Percentiles rank a stretch among this genome's conserved stretches.
Conservation (phyloP, 768 basidiomycete genomes). For the Hericium rajendrae region DNA sequence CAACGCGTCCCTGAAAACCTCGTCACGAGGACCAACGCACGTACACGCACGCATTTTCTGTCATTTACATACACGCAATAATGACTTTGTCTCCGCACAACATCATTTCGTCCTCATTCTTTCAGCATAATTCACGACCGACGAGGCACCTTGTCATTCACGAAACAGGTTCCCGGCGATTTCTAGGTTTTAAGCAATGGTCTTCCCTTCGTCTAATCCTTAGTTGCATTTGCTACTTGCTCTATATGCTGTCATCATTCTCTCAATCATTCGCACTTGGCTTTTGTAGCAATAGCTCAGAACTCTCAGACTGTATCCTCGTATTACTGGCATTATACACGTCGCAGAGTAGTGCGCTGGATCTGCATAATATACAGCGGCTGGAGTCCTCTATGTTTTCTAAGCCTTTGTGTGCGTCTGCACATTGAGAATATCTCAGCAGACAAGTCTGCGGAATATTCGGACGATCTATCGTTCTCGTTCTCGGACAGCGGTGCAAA, state of each 20-base stretch:
- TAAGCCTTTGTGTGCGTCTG: no score
- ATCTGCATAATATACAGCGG: not conserved
- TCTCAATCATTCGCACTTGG: not conserved
- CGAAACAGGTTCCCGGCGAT: slow-evolving; percentile 36
- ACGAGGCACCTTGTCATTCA: slow-evolving; percentile 39
- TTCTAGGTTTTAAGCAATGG: slow-evolving; percentile 1
- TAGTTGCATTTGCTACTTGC: not conserved
- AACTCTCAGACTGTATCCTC: slow-evolving; percentile 2
- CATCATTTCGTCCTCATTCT: not conserved
- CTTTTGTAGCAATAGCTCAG: slow-evolving; percentile 4
- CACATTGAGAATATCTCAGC: no score
- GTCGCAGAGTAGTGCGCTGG: slow-evolving; percentile 5
- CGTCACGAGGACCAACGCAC: slow-evolving; percentile 3
- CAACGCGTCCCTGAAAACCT: slow-evolving; percentile 2
- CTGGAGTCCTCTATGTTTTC: no score
- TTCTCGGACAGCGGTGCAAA: no score
- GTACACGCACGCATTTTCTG: slow-evolving; percentile 7
- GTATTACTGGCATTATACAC: slow-evolving; percentile 4
- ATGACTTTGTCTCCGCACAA: not conserved
- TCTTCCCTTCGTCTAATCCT: not conserved
- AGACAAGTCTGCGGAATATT: no score
- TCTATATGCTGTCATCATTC: not conserved
- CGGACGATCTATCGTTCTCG: no score
- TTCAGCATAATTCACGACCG: slow-evolving; percentile 7
- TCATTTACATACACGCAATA: slow-evolving; percentile 6